Evolutionary conservation across 805 yeast genomes (phyloP), one percentile per base, ranked within the genome.

Genomic region (Nakazawaea wyomingensis): DNA sequence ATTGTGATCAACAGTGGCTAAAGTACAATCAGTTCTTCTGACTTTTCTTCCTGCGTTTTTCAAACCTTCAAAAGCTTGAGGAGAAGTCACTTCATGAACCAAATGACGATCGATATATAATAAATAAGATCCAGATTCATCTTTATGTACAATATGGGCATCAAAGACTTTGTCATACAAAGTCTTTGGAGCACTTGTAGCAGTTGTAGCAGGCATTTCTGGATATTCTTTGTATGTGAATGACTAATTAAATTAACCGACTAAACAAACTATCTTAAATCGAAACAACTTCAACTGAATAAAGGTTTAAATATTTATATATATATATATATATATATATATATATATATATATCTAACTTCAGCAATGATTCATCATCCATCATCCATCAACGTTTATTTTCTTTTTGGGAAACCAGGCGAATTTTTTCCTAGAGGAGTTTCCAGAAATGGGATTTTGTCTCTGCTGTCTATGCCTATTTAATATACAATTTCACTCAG

Each of bases 51-150:
- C 86, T 13, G 97, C 96, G 57, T 80, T 84, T 50, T 73, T 76
- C 55, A 93, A 76, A 39, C 99, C 99, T 69, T 93, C 99, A 60
- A 93, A 93, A 9, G 99, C 99, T 67, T 93, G 99, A 28, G 99
- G 99, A 22, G 98, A 91, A 2, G 99, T 93, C 41, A 93, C 99
- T 69, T 93, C 99, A 65, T 93, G 99, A 39, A 93, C 96, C 53
- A 93, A 73, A 65, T 93, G 99, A 68, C 99, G 86, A 68, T 93
- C 99, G 47, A 93, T 91, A 66, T 87, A 93, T 48, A 93, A 66
- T 49, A 93, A 72, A 60, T 76, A 83, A 17, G 96, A 89, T 21
- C 95, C 95, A 28, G 87, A 78, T 42, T 86, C 91, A 54, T 88
- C 96, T 59, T 79, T 72, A 67, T 89, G 90, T 52, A 93, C 99